phyloP scores from a whole-genome alignment of 208 protist genomes.

The Zelonia costaricensis region DNA sequence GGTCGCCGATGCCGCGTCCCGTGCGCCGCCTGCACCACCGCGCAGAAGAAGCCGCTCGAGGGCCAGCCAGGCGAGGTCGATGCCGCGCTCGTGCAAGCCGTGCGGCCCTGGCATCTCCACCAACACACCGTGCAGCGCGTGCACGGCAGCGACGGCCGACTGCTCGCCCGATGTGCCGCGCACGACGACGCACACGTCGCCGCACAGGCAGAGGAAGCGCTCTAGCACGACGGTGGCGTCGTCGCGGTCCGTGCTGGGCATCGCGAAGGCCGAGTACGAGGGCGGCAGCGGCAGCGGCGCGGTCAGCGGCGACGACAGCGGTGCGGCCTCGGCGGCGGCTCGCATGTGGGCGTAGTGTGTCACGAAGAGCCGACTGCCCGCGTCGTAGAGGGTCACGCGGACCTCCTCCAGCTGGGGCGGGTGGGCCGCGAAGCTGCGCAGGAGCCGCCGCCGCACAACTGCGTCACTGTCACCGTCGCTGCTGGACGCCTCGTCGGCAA shows the following conservation, averaged over 20 bases:
- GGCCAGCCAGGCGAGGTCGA: constrained; percentile 45
- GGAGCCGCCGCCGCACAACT: constrained; percentile 22
- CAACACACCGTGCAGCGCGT: constrained; percentile 59
- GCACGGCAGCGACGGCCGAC: constrained; percentile 50
- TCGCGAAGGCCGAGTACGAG: not conserved
- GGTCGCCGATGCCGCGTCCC: not conserved
- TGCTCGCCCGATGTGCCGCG: constrained; percentile 47
- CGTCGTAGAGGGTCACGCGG: constrained; percentile 60
- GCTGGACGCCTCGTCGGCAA: not conserved
- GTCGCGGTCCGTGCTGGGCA: not conserved
- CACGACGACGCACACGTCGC: constrained; percentile 43
- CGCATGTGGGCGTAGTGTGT: constrained; percentile 52
- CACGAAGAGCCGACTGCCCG: constrained; percentile 50
- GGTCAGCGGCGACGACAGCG: not conserved
- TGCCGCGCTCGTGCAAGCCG: constrained; percentile 14
- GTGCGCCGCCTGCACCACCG: not conserved
- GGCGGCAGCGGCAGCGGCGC: not conserved
- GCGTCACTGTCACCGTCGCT: no score
- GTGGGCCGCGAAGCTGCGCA: constrained; percentile 21
- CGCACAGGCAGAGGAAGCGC: constrained; percentile 49
- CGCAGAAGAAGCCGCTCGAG: constrained; percentile 46
- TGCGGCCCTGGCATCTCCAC: constrained; percentile 30
- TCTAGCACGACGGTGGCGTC: constrained; percentile 26
- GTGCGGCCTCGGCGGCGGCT: not conserved
- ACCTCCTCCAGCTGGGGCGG: constrained; percentile 54